Evolutionary conservation across 305 asterid genomes (phyloP), one percentile per base, ranked within the genome.

Genomic region (Petunia hybrid): DNA sequence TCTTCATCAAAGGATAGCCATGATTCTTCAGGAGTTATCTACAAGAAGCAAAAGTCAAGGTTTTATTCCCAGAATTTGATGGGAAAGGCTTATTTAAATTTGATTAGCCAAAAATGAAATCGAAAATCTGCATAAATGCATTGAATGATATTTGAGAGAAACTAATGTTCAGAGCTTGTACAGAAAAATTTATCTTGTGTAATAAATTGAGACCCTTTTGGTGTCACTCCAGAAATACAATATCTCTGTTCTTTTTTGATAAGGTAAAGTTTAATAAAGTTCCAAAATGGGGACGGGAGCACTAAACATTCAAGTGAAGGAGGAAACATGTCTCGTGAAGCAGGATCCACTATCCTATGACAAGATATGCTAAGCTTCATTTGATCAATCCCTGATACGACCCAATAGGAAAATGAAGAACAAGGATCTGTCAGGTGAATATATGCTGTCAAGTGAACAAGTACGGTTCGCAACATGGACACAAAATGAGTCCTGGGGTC

Each of bases 1-100:
- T 89, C 90, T 83, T 92, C 84, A 55, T 91, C 90, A 69, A 95
- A 91, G 64, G 95, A 91, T 64, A 95, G 85, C 95, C 93, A 94
- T 6, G 98, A 90, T 82, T 94, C 99, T 48, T 95, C 97, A 12
- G 91, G 91, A 81, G 86, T 87, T 85, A 95, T 87, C 99, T 95
- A 91, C 86, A 83, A 48, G 74, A 76, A 81, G 83, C 46, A 57
- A 84, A 74, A 76, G 62, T 45, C 66, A 81, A 13, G 59, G 14
- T 22, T 38, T 74, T 13, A 74, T 51, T 74, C 46, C 79, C 48
- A 53, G 38, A 38, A 74, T 74, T 13, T 73, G 48, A 53, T 40
- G 43, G 65, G 63, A 51, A 73, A 4, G 63, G 46, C 53, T 39
- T 51, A 73, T 51, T 2, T 8, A 45, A 36, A 73, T 1, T 70